Evolutionary conservation across 78 protist genomes (phyloP).

Genomic region (Chrysochromulina parva): DNA sequence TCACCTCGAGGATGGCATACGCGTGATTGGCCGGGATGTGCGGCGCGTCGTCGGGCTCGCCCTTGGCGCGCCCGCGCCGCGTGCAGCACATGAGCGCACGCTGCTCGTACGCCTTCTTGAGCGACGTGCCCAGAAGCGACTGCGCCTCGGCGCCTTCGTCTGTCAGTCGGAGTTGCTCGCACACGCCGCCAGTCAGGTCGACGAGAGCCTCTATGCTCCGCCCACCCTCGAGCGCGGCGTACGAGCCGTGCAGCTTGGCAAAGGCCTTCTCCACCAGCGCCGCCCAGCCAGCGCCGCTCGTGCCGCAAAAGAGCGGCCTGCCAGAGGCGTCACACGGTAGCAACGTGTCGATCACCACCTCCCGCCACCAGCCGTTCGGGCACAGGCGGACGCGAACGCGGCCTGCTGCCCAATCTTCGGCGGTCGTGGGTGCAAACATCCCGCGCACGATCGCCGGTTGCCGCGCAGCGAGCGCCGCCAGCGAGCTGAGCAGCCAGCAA

Average conservation of each 20-base stretch:
- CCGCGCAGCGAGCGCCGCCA: no score
- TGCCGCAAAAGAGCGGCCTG: not conserved
- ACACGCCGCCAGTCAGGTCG: conserved; percentile 41
- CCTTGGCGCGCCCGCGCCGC: not conserved
- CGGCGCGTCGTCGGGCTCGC: no score
- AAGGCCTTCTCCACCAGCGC: conserved; percentile 49
- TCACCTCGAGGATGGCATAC: not conserved
- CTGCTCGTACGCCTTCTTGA: no score
- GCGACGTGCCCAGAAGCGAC: not conserved
- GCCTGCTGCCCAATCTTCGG: no score
- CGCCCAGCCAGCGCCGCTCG: not conserved
- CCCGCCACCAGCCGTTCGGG: no score
- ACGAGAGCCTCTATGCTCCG: not conserved
- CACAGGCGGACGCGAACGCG: no score
- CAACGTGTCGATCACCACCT: not conserved
- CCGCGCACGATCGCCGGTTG: no score
- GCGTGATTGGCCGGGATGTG: conserved; percentile 16
- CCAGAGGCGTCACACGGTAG: not conserved
- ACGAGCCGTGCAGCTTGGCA: conserved; percentile 53
- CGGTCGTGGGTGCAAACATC: no score
- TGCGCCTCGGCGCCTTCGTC: not conserved
- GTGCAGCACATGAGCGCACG: not conserved
- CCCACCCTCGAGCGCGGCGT: conserved; percentile 25
- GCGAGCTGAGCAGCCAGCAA: no score
- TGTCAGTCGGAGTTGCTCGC: not conserved